Evolutionary conservation across 495 filamentous ascomycete species (phyloP).

Genomic region (Penicillium herquei): DNA sequence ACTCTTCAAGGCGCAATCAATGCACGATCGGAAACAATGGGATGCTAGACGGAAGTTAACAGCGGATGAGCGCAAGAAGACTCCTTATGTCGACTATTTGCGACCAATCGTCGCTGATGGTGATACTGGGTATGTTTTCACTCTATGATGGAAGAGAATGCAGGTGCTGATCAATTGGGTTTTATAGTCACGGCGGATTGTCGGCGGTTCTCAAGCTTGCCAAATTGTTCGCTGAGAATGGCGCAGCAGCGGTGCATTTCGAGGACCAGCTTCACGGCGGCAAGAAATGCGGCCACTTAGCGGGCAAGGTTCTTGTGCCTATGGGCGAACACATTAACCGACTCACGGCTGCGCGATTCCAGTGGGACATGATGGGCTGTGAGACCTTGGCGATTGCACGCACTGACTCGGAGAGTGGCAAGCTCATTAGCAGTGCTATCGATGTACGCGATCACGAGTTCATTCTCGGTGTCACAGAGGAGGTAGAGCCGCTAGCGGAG

Average conservation of each 20-base stretch:
- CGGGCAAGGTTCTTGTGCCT: slow-evolving; percentile 93
- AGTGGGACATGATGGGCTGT: slow-evolving; percentile 96
- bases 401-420: slow-evolving; percentile 92
- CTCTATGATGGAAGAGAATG: neutral
- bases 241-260: slow-evolving; percentile 93
- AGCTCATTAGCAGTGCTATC: slow-evolving; percentile 82
- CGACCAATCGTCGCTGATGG: slow-evolving; percentile 97
- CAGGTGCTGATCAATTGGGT: neutral
- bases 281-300: slow-evolving; percentile 97
- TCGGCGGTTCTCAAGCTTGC: slow-evolving; percentile 93
- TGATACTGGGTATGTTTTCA: slow-evolving; percentile 70
- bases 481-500: slow-evolving; percentile 76
- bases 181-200: slow-evolving; percentile 68
- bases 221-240: slow-evolving; percentile 98
- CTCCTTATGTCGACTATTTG: slow-evolving; percentile 86
- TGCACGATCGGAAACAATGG: slow-evolving; percentile 96
- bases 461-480: slow-evolving; percentile 79
- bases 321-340: slow-evolving; percentile 95
- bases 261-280: slow-evolving; percentile 97
- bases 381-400: slow-evolving; percentile 94
- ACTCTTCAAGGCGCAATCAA: slow-evolving; percentile 90
- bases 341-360: slow-evolving; percentile 85
- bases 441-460: slow-evolving; percentile 95
- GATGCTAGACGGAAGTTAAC: slow-evolving; percentile 76
- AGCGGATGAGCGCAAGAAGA: slow-evolving; percentile 64